Percentiles rank a stretch among this genome's conserved stretches.
phyloP scores from a whole-genome alignment of 2,329 filamentous ascomycete genomes.

The Cladobotryum mycophilum region DNA sequence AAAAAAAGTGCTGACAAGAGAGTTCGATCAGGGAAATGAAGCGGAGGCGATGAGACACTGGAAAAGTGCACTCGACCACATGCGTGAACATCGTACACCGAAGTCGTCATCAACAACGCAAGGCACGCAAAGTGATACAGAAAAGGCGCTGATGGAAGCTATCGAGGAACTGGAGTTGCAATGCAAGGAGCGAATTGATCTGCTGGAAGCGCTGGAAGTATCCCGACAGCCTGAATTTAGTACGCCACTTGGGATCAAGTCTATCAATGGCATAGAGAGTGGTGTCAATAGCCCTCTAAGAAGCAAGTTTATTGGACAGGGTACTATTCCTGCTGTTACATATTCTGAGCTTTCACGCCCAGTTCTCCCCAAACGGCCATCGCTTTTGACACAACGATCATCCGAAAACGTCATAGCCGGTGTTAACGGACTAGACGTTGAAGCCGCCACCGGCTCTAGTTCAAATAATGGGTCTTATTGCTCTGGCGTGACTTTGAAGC shows the following conservation, averaged over 20 bases:
- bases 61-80: constrained; percentile 81
- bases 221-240: constrained; percentile 42
- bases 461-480: constrained; percentile 26
- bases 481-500: constrained; percentile 25
- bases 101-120: constrained; percentile 60
- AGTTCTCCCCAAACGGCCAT: constrained; percentile 49
- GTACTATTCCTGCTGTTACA: constrained; percentile 72
- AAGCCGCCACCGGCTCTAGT: constrained; percentile 10
- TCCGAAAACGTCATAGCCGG: constrained; percentile 42
- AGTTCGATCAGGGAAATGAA: constrained; percentile 67
- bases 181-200: constrained; percentile 86
- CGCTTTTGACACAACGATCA: constrained; percentile 47
- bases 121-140: constrained; percentile 70
- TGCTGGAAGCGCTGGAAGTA: constrained; percentile 73
- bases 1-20: neutral
- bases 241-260: constrained; percentile 8
- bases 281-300: constrained; percentile 17
- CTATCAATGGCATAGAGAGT: constrained; percentile 18
- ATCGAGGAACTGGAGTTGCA: constrained; percentile 78
- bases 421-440: constrained; percentile 19
- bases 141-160: constrained; percentile 75
- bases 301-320: constrained; percentile 67
- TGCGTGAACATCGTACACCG: constrained; percentile 78
- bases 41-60: constrained; percentile 84
- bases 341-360: constrained; percentile 79